A percentile compares a stretch with the other conserved stretches of the same genome.
Conservation (phyloP, 352 stramenopile species). For the Halophytophthora polymorphica region DNA sequence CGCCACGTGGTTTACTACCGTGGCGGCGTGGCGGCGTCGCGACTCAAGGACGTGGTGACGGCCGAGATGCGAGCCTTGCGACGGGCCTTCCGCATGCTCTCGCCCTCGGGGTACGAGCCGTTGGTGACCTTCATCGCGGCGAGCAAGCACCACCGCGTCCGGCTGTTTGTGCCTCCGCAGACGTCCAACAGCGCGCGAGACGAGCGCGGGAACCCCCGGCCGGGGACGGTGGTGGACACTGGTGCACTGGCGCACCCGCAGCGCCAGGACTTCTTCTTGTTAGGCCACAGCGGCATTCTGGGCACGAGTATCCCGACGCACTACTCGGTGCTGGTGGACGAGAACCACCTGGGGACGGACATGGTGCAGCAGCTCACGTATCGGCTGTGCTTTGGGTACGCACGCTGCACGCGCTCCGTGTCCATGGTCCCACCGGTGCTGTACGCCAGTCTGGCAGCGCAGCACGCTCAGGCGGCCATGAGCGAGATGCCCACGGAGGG, state of each 20-base stretch:
- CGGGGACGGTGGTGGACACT: constrained; percentile 57
- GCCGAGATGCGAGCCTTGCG: constrained; percentile 60
- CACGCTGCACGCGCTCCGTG: constrained; percentile 66
- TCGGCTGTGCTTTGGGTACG: constrained; percentile 62
- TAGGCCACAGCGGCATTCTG: constrained; percentile 62
- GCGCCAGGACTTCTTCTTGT: constrained; percentile 72
- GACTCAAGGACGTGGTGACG: constrained; percentile 55
- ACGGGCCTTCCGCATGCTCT: constrained; percentile 47
- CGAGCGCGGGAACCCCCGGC: constrained; percentile 39
- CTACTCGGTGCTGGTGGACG: constrained; percentile 65
- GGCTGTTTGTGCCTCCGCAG: constrained; percentile 31
- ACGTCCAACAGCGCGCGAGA: constrained; percentile 20
- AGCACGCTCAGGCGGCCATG: constrained; percentile 31
- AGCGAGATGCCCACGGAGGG: neutral
- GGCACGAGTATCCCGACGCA: constrained; percentile 63
- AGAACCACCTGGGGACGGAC: constrained; percentile 41
- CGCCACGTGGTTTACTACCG: constrained; percentile 68
- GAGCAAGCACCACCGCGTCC: constrained; percentile 72
- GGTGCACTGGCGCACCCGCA: constrained; percentile 53
- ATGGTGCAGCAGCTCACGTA: constrained; percentile 46
- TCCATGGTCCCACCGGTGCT: constrained; percentile 65
- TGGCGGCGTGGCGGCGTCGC: constrained; percentile 61
- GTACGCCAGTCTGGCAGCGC: constrained; percentile 63
- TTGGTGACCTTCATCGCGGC: constrained; percentile 70
- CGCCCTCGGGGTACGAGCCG: constrained; percentile 38